Percentiles rank a stretch among this genome's conserved stretches.
Conservation (phyloP, 1,284 basidiomycete genomes). For the Ganoderma sinense region DNA sequence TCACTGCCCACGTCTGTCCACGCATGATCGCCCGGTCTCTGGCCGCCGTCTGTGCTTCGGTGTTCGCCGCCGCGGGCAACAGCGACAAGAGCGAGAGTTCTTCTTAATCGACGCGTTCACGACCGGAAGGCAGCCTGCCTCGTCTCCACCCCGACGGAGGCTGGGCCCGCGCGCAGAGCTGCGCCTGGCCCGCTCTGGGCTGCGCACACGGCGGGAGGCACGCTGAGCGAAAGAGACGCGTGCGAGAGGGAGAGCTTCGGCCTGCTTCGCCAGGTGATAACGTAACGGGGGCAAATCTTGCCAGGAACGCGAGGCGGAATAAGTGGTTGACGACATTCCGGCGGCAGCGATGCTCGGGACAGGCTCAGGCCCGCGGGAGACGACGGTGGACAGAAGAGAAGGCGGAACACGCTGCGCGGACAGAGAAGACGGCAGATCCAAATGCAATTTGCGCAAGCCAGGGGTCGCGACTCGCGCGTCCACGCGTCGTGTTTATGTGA, state of each 20-base stretch:
- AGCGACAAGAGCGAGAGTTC: not conserved
- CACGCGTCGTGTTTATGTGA: not conserved
- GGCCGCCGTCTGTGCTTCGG: constrained; percentile 13
- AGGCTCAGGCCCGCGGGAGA: not conserved
- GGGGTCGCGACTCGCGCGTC: not conserved
- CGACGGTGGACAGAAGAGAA: not conserved
- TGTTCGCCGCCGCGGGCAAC: constrained; percentile 19
- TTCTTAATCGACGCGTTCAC: constrained; percentile 11
- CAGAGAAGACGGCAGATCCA: not conserved
- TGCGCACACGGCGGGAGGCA: not conserved
- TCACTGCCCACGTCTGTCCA: not conserved
- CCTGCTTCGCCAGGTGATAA: constrained; percentile 3
- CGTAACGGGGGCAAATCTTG: constrained; percentile 26
- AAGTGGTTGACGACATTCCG: constrained; percentile 16
- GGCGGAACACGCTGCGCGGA: not conserved
- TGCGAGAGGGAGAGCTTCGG: not conserved
- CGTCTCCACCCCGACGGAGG: constrained; percentile 28
- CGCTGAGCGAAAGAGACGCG: not conserved
- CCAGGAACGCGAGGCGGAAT: constrained; percentile 21
- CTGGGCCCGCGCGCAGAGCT: constrained; percentile 6
- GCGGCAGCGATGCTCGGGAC: not conserved
- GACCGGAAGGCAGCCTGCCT: constrained; percentile 10
- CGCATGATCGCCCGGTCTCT: not conserved
- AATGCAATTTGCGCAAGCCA: not conserved
- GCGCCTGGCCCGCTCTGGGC: constrained; percentile 23